Evolutionary conservation across 176 grass and related monocot species (phyloP).

Genomic region (Carex kokanica): DNA sequence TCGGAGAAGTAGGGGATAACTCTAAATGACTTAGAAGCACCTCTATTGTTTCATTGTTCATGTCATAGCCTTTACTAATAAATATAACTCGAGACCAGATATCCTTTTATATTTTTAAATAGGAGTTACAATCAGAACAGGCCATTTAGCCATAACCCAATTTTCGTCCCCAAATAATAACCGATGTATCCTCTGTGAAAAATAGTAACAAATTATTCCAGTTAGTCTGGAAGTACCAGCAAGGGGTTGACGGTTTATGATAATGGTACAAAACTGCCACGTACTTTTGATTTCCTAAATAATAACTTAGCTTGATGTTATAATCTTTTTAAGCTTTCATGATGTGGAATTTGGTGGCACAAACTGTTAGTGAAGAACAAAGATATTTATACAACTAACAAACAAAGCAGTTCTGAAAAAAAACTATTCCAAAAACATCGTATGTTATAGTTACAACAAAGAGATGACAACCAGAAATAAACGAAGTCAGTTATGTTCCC

Average conservation of each 20-base stretch:
- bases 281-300: not conserved
- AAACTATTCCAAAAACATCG: not conserved
- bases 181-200: not conserved
- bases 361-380: not conserved
- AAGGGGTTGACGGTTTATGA: not conserved
- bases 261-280: not conserved
- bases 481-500: not conserved
- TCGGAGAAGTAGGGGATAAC: no score
- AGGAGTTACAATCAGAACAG: not conserved
- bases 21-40: not conserved
- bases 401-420: not conserved
- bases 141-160: not conserved
- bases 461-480: not conserved
- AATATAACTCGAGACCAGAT: not conserved
- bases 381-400: not conserved
- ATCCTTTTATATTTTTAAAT: not conserved
- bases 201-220: not conserved
- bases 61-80: not conserved
- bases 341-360: not conserved
- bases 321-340: not conserved
- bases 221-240: not conserved
- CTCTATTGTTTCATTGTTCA: not conserved
- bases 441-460: not conserved
- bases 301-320: not conserved
- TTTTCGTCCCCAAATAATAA: not conserved